Conservation (phyloP, 371 early-diverging fungal genomes). For the Dinochytrium kinnereticum region DNA sequence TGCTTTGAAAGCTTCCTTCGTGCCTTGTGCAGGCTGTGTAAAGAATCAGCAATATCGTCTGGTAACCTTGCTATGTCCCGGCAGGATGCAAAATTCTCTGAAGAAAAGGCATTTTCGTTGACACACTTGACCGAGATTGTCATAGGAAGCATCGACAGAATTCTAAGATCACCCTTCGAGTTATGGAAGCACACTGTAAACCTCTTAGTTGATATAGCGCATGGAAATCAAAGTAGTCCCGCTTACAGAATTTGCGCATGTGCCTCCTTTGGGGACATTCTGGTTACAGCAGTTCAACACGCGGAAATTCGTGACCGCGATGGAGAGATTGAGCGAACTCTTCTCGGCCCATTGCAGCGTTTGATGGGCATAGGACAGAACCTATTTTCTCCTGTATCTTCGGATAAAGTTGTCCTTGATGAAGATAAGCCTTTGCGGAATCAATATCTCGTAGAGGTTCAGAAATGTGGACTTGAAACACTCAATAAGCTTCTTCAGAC, state of each 20-base stretch:
- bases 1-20: constrained; percentile 72
- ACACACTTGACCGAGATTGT: constrained; percentile 79
- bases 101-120: constrained; percentile 84
- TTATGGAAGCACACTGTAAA: constrained; percentile 76
- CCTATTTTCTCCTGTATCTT: background rate
- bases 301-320: constrained; percentile 42
- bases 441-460: constrained; percentile 68
- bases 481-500: constrained; percentile 88
- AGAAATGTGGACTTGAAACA: constrained; percentile 85
- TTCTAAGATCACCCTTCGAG: constrained; percentile 54
- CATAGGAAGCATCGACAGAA: constrained; percentile 68
- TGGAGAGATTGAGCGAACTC: background rate
- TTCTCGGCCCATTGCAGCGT: background rate
- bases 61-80: constrained; percentile 17
- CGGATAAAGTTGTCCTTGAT: background rate
- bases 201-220: constrained; percentile 83
- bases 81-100: constrained; percentile 36
- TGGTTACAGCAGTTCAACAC: constrained; percentile 73
- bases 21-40: constrained; percentile 73
- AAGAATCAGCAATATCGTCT: constrained; percentile 29
- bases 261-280: constrained; percentile 76
- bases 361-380: constrained; percentile 29
- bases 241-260: constrained; percentile 84
- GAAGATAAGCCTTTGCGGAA: constrained; percentile 23
- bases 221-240: constrained; percentile 55